A percentile compares a stretch with the other conserved stretches of the same genome.
Evolutionary conservation across 106 monocot species (phyloP).

Genomic region (Acorus calamus): DNA sequence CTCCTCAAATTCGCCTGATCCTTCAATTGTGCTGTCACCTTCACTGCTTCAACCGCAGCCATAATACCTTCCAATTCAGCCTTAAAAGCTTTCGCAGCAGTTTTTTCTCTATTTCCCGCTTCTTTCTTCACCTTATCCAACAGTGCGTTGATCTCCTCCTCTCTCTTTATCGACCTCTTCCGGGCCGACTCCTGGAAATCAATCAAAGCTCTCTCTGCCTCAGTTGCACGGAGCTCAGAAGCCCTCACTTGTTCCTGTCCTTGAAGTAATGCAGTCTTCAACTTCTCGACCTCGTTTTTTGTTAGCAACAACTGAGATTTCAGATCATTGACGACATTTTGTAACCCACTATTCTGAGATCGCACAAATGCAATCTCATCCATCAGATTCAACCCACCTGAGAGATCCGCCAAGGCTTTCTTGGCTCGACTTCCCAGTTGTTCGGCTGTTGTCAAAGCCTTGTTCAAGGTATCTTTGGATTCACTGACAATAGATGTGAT

Average conservation of each 20-base stretch:
- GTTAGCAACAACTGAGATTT: constrained; percentile 15
- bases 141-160: constrained; percentile 14
- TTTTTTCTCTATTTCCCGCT: constrained; percentile 16
- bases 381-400: constrained; percentile 12
- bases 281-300: constrained; percentile 18
- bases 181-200: constrained; percentile 17
- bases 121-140: constrained; percentile 27
- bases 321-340: constrained; percentile 13
- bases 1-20: constrained; percentile 28
- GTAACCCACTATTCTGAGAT: constrained; percentile 11
- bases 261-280: constrained; percentile 19
- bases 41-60: constrained; percentile 17
- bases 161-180: constrained; percentile 11
- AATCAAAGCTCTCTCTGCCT: constrained; percentile 10
- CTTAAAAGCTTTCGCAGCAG: constrained; percentile 17
- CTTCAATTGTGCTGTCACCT: constrained; percentile 20
- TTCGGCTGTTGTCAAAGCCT: constrained; percentile 24
- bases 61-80: constrained; percentile 20
- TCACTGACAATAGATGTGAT: constrained; percentile 22
- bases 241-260: constrained; percentile 15
- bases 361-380: constrained; percentile 19
- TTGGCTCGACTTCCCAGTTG: constrained; percentile 11
- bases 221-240: constrained; percentile 17
- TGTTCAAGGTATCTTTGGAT: constrained; percentile 13
- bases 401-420: constrained; percentile 10